A percentile compares a stretch with the other conserved stretches of the same genome.
Conservation (phyloP, 2,329 filamentous ascomycete genomes). For the Cladophialophora exuberans region DNA sequence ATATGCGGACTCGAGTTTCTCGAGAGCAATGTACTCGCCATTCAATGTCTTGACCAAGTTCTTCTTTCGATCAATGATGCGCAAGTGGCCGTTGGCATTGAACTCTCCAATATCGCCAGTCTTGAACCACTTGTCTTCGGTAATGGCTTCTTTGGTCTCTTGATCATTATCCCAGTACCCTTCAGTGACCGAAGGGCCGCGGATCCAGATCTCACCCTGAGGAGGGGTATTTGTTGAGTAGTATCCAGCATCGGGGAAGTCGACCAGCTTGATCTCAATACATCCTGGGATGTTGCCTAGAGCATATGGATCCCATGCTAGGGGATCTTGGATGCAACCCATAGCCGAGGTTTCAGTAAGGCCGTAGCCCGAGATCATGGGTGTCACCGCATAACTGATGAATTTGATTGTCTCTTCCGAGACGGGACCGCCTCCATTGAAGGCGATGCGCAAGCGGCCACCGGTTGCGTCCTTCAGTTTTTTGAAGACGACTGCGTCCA, state of each 20-base stretch:
- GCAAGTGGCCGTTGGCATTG: conserved; percentile 75
- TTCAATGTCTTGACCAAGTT: conserved; percentile 95
- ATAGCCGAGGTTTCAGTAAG: conserved; percentile 86
- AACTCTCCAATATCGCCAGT: conserved; percentile 95
- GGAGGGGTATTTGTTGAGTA: conserved; percentile 72
- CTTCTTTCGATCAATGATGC: conserved; percentile 95
- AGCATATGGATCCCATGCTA: conserved; percentile 77
- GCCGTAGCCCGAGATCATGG: conserved; percentile 93
- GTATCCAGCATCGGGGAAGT: conserved; percentile 88
- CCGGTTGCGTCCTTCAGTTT: conserved; percentile 91
- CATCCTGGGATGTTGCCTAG: conserved; percentile 78
- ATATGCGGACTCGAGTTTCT: conserved; percentile 93
- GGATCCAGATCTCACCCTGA: conserved; percentile 91
- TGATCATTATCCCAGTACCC: conserved; percentile 85
- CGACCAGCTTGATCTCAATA: conserved; percentile 88
- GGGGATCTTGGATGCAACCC: conserved; percentile 65
- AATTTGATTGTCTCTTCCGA: conserved; percentile 86
- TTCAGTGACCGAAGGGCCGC: conserved; percentile 72
- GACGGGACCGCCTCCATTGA: conserved; percentile 93
- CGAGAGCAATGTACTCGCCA: conserved; percentile 94
- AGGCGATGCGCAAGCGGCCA: conserved; percentile 81
- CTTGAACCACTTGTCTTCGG: conserved; percentile 92
- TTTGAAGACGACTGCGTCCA: conserved; percentile 86
- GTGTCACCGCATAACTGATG: conserved; percentile 87
- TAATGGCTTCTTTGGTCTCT: conserved; percentile 78